Base-by-base conservation (phyloP, 257 asterid genomes). In the Marsdenia floribunda region DNA sequence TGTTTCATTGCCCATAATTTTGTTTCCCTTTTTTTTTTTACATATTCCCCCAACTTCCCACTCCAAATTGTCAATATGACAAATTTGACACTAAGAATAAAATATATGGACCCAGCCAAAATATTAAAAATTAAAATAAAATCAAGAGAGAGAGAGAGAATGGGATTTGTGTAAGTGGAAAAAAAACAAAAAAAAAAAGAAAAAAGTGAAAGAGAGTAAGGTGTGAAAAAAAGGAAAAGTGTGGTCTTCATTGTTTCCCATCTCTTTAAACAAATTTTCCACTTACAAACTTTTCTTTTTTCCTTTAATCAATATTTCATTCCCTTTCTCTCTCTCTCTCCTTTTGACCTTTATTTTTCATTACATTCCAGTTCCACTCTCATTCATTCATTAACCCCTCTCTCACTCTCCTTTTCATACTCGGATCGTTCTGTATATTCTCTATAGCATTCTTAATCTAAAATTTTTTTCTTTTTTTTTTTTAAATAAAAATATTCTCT, bases 181-280 rank as follows among this genome's bases (percentile, higher is more conserved):
- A 42, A 71, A 66, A 9, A n/a, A n/a, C n/a, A 29, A 1, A 1
- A 29, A 29, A 3, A 75, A 33, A 71, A 66, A 9, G 49, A 3
- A 72, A 42, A 71, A 66, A 9, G 67, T 69, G 9, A 70, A 29
- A 81, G 0, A 4, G 47, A 44, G 12, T 44, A 72, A 57, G 50
- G 80, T 68, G 63, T 72, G 67, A 81, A 24, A 75, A 79, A 24
- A 75, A 79, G 81, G 70, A 54, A 78, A 71, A 69, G 71, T 18
- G 50, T 18, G 58, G 26, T 44, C 71, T 55, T 59, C 63, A 69
- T 60, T 52, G 61, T 69, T 70, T 29, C 76, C 53, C 79, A 33
- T 2, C 49, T 72, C 73, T 71, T 75, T 37, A 71, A 73, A 78
- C 73, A 66, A 55, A 70, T 7, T 59, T 53, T 59, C 21, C 76